These are phyloP conservation scores for Populus pruinosa DNA, from an alignment of 345 rosid species.

Conservation along the genomic window DNA sequence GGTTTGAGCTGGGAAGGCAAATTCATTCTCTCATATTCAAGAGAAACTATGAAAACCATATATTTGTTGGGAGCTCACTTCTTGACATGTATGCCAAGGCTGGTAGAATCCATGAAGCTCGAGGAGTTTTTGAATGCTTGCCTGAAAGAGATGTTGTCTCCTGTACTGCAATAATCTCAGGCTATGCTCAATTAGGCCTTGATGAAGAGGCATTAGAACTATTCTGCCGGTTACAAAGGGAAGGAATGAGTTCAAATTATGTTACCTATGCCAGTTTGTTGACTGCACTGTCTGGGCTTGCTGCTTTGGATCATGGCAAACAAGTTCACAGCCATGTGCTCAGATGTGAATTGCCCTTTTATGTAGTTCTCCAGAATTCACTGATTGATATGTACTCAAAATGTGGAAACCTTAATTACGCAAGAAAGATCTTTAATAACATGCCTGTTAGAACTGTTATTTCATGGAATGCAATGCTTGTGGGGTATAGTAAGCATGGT, in stretches of 20 bases:
- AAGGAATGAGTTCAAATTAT: constrained; percentile 78
- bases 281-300: constrained; percentile 79
- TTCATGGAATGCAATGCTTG: constrained; percentile 86
- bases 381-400: constrained; percentile 90
- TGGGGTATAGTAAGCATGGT: constrained; percentile 85
- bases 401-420: constrained; percentile 65
- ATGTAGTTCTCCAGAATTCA: constrained; percentile 69
- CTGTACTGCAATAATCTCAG: constrained; percentile 87
- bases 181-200: constrained; percentile 78
- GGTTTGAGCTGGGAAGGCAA: constrained; percentile 63
- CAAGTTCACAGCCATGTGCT: constrained; percentile 79
- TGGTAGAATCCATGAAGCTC: constrained; percentile 74
- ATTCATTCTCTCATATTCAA: constrained; percentile 64
- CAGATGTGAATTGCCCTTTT: constrained; percentile 55
- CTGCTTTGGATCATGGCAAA: constrained; percentile 74
- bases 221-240: constrained; percentile 54
- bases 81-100: constrained; percentile 95
- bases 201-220: constrained; percentile 74
- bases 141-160: constrained; percentile 92
- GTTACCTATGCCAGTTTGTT: constrained; percentile 80
- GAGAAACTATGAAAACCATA: constrained; percentile 51
- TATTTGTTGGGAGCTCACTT: constrained; percentile 88
- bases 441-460: constrained; percentile 70
- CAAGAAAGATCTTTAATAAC: constrained; percentile 61
- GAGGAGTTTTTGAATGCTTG: constrained; percentile 59